Evolutionary conservation across 495 filamentous ascomycete genomes (phyloP), one percentile per base, ranked within the genome.

Genomic region (Annulohypoxylon maeteangense): DNA sequence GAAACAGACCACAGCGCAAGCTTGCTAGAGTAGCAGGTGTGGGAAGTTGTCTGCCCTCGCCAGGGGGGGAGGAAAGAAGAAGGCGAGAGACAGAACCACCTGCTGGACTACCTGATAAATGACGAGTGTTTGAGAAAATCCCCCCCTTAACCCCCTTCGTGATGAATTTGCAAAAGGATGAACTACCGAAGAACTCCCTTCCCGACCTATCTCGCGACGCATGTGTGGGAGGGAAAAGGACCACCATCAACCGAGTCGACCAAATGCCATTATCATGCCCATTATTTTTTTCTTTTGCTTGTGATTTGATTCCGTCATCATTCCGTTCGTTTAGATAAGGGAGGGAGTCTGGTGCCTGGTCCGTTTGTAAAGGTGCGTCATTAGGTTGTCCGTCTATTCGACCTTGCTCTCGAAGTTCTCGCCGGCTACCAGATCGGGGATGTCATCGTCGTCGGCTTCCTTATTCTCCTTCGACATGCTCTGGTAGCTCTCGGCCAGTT

Each of bases 401-500:
- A 93, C 92, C 84, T 93, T 95, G 83, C 87, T 91, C 87, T 98
- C 95, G 76, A 99, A 99, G 87, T 91, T 95, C 87, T 96, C 92
- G 75, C 95, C 95, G 75, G 90, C 92, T 22, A 99, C 94, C 70
- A 99, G 87, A 67, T 98, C 95, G 67, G 95, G 95, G 82, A 99
- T 99, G 74, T 97, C 92, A 51, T 94, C 95, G 64, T 92, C 90
- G 58, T 90, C 88, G 22, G 82, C 88, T 48, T 92, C 90, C 85
- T 94, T 92, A 82, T 95, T 91, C 78, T 90, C 90, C 91, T 97
- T 97, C 87, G 98, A 95, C 90, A 99, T 89, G 84, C 89, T 95
- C 90, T 99, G 95, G 87, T 98, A 99, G 90, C 92, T 95, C 89
- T 99, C 95, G 63, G 95, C 95, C 36, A 99, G 88, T 87, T 98